These are phyloP conservation scores for Aspergillus egyptiacus DNA, from an alignment of 495 filamentous ascomycete genomes.

Conservation along the genomic window DNA sequence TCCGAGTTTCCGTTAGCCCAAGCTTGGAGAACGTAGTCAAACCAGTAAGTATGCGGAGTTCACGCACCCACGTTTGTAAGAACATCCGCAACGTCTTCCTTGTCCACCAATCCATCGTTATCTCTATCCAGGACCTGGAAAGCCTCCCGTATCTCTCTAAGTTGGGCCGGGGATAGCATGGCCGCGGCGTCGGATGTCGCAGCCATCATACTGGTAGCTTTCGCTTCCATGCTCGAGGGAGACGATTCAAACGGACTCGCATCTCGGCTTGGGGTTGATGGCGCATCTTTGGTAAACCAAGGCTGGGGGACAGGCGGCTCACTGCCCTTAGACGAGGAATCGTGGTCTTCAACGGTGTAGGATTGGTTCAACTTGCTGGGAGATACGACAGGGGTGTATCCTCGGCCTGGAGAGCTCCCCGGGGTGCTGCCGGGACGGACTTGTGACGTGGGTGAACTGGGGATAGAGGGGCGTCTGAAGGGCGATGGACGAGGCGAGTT, in stretches of 20 bases:
- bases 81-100: constrained; percentile 75
- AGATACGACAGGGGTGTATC: constrained; percentile 39
- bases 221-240: constrained; percentile 25
- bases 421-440: constrained; percentile 33
- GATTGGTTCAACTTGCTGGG: constrained; percentile 46
- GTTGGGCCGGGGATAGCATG: constrained; percentile 59
- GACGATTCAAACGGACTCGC: constrained; percentile 26
- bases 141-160: constrained; percentile 71
- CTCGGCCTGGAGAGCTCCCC: constrained; percentile 40
- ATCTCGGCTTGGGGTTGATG: constrained; percentile 42
- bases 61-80: constrained; percentile 64
- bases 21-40: neutral
- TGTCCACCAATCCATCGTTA: constrained; percentile 67
- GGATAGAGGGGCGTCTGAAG: constrained; percentile 59
- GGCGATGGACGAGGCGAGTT: constrained; percentile 65
- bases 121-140: constrained; percentile 83
- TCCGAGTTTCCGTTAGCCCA: constrained; percentile 5
- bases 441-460: constrained; percentile 40
- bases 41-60: neutral
- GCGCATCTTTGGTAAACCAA: constrained; percentile 35
- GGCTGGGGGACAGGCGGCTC: constrained; percentile 37
- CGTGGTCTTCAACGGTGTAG: constrained; percentile 40
- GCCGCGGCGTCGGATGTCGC: constrained; percentile 48
- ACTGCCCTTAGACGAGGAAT: constrained; percentile 21
- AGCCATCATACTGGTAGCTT: constrained; percentile 23